Conservation (phyloP, 345 rosid genomes). For the Citrus trifoliata region DNA sequence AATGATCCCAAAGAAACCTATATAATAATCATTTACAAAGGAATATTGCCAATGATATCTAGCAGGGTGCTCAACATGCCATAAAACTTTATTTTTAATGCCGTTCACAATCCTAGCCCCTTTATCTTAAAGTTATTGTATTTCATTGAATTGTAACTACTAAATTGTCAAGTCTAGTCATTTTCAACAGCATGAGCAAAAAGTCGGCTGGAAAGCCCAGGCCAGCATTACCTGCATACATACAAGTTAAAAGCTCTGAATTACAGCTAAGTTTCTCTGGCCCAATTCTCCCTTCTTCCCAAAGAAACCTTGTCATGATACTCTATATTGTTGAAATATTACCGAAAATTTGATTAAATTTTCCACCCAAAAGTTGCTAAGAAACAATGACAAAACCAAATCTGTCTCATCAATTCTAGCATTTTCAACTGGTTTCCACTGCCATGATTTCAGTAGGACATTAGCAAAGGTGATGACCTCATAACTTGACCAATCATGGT, state of each 20-base stretch:
- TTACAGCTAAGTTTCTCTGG: not conserved
- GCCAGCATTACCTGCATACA: not conserved
- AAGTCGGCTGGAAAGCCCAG: not conserved
- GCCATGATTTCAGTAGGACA: not conserved
- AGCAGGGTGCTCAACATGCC: not conserved
- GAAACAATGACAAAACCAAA: not conserved
- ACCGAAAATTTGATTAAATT: not conserved
- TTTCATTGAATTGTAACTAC: not conserved
- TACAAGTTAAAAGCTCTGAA: not conserved
- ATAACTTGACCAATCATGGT: not conserved
- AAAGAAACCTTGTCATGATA: not conserved
- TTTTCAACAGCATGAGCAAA: not conserved
- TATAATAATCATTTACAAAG: not conserved
- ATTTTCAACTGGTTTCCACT: not conserved
- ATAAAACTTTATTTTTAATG: not conserved
- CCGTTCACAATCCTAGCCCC: not conserved
- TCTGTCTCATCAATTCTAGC: not conserved
- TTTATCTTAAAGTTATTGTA: not conserved
- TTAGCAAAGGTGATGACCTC: not conserved
- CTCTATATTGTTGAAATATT: not conserved
- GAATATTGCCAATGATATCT: not conserved
- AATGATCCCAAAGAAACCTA: not conserved
- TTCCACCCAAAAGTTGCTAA: not conserved
- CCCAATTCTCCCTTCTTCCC: not conserved
- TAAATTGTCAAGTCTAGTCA: not conserved